Base-by-base conservation (phyloP, 164 flowering plant species). In the Vitis riparia region DNA sequence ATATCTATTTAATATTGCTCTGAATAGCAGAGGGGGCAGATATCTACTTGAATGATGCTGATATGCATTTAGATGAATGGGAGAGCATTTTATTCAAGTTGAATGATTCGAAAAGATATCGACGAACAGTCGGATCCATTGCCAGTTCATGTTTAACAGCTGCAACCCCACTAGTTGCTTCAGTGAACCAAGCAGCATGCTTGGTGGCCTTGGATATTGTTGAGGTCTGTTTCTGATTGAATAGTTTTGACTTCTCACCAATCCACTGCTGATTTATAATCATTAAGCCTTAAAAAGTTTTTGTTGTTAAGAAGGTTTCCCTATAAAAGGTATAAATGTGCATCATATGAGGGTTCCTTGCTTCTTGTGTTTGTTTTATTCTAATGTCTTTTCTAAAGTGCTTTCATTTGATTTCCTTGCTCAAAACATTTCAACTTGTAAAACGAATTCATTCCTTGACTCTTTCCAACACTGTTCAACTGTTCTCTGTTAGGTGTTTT, bases 91-190 rank as follows among this genome's bases (percentile, higher is more conserved):
- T 87, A 69, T 80, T 82, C 77, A 79, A 86, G 68, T 67, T 94
- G 73, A 92, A 85, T 72, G 89, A 89, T 66, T 81, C 78, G 11
- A 85, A 63, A 81, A 86, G 90, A 78, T 92, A 87, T 64, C 76
- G 99, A 65, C 77, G 86, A 55, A 91, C 79, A 47, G 91, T 94
- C 72, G 98, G 90, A 63, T 89, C 95, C 55, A 76, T 94, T 78
- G 85, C 83, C 51, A 81, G 81, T 48, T 94, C 99, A 65, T 89
- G 97, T 71, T 76, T 94, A 61, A 73, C 73, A 48, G 85, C 93
- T 76, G 88, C 88, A 57, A 84, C 85, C 30, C 97, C 99, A 19
- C 73, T 92, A 11, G 82, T 94, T 70, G 88, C 91, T 76, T 89
- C 99, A 50, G 63, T 50, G 63, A 81, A 84, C 37, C 92, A 89